Conservation (phyloP, 495 filamentous ascomycete species). For the Hyaloscypha hepaticicola region DNA sequence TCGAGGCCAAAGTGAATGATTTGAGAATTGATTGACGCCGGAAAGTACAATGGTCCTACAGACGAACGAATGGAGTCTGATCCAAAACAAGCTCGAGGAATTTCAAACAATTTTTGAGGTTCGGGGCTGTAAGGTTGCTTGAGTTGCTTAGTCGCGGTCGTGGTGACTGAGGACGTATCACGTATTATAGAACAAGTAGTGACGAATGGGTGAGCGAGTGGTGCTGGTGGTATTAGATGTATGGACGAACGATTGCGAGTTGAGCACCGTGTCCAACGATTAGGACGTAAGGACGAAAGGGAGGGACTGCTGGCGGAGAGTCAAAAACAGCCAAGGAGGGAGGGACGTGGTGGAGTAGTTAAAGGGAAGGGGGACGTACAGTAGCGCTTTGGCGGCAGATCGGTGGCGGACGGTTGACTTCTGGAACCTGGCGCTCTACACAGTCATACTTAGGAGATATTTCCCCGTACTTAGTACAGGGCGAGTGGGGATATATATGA, state of each 20-base stretch:
- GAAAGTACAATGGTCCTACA: neutral
- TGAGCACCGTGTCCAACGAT: constrained; percentile 6
- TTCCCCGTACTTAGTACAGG: constrained; percentile 28
- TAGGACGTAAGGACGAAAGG: constrained; percentile 20
- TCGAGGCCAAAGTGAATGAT: neutral
- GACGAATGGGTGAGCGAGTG: constrained; percentile 16
- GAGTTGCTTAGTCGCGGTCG: neutral
- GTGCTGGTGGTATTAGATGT: neutral
- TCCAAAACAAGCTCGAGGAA: neutral
- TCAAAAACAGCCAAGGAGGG: constrained; percentile 21
- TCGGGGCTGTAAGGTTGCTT: neutral
- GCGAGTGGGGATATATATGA: constrained; percentile 9
- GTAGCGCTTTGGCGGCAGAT: constrained; percentile 30
- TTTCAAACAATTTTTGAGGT: neutral
- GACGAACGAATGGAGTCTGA: constrained; percentile 21
- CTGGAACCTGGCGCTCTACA: constrained; percentile 25
- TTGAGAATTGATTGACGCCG: neutral
- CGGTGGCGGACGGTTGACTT: constrained; percentile 27
- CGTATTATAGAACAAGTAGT: constrained; percentile 3
- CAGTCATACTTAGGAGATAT: constrained; percentile 21
- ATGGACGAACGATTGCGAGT: constrained; percentile 7
- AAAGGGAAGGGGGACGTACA: constrained; percentile 20
- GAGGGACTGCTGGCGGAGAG: constrained; percentile 19
- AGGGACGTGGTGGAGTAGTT: constrained; percentile 22
- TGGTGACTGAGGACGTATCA: constrained; percentile 2